A percentile compares a stretch with the other conserved stretches of the same genome.
These are phyloP conservation scores for Hyaloperonospora brassicae DNA, from an alignment of 352 stramenopile genomes.

Conservation along the genomic window DNA sequence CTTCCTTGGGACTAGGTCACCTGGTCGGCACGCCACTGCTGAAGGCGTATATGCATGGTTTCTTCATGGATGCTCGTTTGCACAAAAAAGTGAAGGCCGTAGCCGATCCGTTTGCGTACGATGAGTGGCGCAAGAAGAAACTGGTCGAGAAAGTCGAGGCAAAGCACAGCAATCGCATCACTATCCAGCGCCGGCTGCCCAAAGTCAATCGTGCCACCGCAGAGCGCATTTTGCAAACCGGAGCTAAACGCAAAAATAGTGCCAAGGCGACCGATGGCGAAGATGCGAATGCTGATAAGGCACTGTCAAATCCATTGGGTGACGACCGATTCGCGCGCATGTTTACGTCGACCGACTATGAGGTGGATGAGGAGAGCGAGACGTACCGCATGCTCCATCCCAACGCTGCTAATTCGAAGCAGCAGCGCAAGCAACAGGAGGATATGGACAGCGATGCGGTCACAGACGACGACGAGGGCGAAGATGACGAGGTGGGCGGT, in stretches of 20 bases:
- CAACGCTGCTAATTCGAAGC: constrained; percentile 70
- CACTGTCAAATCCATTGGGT: constrained; percentile 76
- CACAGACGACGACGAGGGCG: constrained; percentile 53
- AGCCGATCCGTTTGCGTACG: constrained; percentile 96
- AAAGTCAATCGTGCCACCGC: constrained; percentile 88
- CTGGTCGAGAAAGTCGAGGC: constrained; percentile 90
- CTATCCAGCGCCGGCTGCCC: constrained; percentile 78
- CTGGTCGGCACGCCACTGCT: constrained; percentile 96
- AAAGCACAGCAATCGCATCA: constrained; percentile 87
- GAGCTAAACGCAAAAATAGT: constrained; percentile 67
- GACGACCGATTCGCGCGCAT: constrained; percentile 97
- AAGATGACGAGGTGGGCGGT: constrained; percentile 44
- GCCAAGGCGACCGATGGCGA: constrained; percentile 27
- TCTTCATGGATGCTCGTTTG: constrained; percentile 98
- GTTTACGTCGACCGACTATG: constrained; percentile 96
- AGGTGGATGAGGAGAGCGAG: constrained; percentile 95
- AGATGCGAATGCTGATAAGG: constrained; percentile 14
- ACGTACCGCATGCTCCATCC: constrained; percentile 95
- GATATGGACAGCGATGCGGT: constrained; percentile 90
- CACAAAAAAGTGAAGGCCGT: constrained; percentile 96
- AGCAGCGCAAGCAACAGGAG: constrained; percentile 68
- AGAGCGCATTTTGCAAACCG: constrained; percentile 66
- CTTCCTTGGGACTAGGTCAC: constrained; percentile 94
- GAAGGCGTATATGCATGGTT: constrained; percentile 99
- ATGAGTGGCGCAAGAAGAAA: constrained; percentile 95